Conservation (phyloP, 257 asterid species). For the Nicotiana tabacum region DNA sequence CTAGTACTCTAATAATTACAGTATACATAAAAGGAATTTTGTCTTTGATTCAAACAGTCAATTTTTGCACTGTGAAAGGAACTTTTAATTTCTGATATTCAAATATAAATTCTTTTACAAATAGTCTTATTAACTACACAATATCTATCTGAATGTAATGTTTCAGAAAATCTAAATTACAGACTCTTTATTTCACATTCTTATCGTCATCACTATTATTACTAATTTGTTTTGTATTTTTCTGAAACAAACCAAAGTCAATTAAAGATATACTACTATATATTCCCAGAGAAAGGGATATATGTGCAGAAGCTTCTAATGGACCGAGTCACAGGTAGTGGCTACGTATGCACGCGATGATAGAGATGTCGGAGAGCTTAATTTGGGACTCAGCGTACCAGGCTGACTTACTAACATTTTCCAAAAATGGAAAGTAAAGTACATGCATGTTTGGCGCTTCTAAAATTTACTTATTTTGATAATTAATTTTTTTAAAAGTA, state of each 20-base stretch:
- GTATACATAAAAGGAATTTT: no score
- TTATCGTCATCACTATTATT: neutral
- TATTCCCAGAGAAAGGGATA: neutral
- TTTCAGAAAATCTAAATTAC: neutral
- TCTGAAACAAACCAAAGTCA: no score
- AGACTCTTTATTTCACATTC: neutral
- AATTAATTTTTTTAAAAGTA: no score
- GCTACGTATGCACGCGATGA: neutral
- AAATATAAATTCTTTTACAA: no score
- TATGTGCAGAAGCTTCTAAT: neutral
- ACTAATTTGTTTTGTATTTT: no score
- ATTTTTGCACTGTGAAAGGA: no score
- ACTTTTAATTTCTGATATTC: no score
- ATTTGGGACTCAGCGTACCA: neutral
- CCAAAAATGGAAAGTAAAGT: neutral
- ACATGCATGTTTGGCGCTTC: neutral
- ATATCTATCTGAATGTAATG: neutral
- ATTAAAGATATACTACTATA: no score
- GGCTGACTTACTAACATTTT: neutral
- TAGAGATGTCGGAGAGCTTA: no score
- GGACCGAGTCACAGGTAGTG: neutral
- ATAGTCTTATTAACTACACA: neutral
- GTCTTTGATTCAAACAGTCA: no score
- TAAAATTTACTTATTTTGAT: no score
- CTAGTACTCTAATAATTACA: no score